Base-by-base conservation (phyloP, 768 basidiomycete genomes). In the Boletus rubroflammeus region DNA sequence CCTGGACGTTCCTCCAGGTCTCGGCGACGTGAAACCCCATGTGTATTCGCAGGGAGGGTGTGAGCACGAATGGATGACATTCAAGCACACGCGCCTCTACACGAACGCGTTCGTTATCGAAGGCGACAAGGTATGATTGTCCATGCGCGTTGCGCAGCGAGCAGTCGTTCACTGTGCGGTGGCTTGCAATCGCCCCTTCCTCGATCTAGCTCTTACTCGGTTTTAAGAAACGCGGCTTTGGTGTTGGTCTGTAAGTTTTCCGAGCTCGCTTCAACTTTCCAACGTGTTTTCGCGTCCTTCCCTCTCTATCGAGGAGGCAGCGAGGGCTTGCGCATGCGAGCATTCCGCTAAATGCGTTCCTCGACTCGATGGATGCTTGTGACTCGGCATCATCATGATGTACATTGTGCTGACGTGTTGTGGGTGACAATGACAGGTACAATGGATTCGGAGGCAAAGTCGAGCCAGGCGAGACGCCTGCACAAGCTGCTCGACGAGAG, bases 381-480 rank as follows among this genome's bases (percentile, higher is more conserved):
- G 19, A n/a, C 40, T 31, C 26, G 13, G 14, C 17, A 9, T 32
- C 15, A 11, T 23, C 7, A 5, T 19, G 13, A 28, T 26, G 23
- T n/a, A n/a, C n/a, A n/a, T n/a, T n/a, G n/a, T 38, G 5, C 42
- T 60, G 48, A 58, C 21, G 23, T 6, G 47, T 15, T 25, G n/a
- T 42, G 43, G 25, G 4, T 15, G 26, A 42, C 28, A 14, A 23
- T 32, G 3, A 4, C 61, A 93, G 92, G 62, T 93, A 81, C 63
- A 94, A 94, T 57, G 93, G 93, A 4, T 95, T 93, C 60, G 91
- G 90, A 17, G 93, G 93, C 10, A 96, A 96, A 69, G 83, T 90
- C 9, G 90, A 94, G 53, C 70, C 77, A 3, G 81, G 80, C 5
- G 93, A 96, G 69, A 83, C 85, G 0, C 72, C 83, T 17, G 60